A percentile compares a stretch with the other conserved stretches of the same genome.
phyloP scores from a whole-genome alignment of 140 eudicot species.

The Bidens hawaiensis region DNA sequence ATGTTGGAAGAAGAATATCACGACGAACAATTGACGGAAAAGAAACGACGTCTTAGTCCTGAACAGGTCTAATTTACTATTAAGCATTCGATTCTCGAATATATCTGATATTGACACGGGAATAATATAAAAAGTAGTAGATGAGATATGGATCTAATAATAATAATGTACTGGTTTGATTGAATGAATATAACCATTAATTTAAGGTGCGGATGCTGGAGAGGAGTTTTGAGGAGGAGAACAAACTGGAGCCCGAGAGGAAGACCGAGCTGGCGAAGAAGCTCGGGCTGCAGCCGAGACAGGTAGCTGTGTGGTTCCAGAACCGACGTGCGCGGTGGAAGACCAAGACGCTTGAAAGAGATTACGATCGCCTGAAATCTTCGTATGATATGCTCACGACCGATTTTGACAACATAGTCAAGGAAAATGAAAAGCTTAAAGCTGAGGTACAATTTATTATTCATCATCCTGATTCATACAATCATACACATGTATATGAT shows the following conservation, averaged over 20 bases:
- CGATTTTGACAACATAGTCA: constrained; percentile 55
- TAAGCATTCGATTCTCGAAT: constrained; percentile 18
- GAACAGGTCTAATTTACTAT: constrained; percentile 57
- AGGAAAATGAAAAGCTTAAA: constrained; percentile 77
- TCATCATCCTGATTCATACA: not conserved
- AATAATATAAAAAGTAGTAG: constrained; percentile 23
- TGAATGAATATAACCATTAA: not conserved
- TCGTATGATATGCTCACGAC: constrained; percentile 57
- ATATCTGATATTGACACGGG: constrained; percentile 25
- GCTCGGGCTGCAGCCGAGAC: constrained; percentile 92
- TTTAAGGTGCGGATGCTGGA: constrained; percentile 86
- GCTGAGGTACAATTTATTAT: constrained; percentile 61
- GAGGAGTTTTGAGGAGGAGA: constrained; percentile 86
- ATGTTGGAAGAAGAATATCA: constrained; percentile 76
- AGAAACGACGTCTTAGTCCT: constrained; percentile 84
- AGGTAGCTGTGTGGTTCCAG: constrained; percentile 99
- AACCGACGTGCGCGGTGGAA: constrained; percentile 98
- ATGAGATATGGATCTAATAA: constrained; percentile 7
- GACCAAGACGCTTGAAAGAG: constrained; percentile 88
- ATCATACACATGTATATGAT: not conserved
- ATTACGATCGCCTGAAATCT: constrained; percentile 71
- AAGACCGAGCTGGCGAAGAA: constrained; percentile 81
- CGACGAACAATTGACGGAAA: constrained; percentile 87
- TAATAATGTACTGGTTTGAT: constrained; percentile 15
- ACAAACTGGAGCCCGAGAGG: constrained; percentile 95